Conservation (phyloP, 768 basidiomycete genomes). For the Hypholoma fasciculare region DNA sequence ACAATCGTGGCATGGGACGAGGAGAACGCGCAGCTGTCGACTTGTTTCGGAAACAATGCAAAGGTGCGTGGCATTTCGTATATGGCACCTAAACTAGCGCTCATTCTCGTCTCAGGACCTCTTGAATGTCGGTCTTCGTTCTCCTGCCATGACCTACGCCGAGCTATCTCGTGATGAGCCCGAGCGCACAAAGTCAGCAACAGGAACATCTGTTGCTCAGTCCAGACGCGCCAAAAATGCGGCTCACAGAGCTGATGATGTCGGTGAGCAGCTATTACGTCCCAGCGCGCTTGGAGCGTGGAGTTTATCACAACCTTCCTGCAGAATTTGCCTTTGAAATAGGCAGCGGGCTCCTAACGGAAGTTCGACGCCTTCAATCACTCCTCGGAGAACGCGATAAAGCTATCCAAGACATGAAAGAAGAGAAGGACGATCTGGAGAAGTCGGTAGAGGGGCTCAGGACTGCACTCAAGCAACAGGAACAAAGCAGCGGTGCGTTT, state of each 20-base stretch:
- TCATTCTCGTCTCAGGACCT: constrained; percentile 32
- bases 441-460: constrained; percentile 74
- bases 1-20: constrained; percentile 76
- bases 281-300: constrained; percentile 9
- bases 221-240: constrained; percentile 90
- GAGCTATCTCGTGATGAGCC: constrained; percentile 61
- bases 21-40: constrained; percentile 77
- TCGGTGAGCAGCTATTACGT: constrained; percentile 56
- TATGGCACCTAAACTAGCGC: neutral
- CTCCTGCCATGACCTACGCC: constrained; percentile 42
- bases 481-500: constrained; percentile 72
- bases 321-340: constrained; percentile 98
- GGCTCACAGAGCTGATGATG: constrained; percentile 86
- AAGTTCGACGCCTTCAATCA: constrained; percentile 89
- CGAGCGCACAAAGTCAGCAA: constrained; percentile 60
- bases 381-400: constrained; percentile 92
- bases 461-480: constrained; percentile 74
- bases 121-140: constrained; percentile 44
- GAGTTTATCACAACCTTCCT: constrained; percentile 21
- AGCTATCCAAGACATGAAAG: constrained; percentile 86
- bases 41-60: constrained; percentile 57
- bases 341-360: constrained; percentile 86
- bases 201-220: constrained; percentile 78
- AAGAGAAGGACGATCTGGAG: constrained; percentile 90
- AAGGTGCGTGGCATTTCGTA: constrained; percentile 47